Evolutionary conservation across 495 filamentous ascomycete species (phyloP), one percentile per base, ranked within the genome.

Genomic region (Lasiosphaeria ovina): DNA sequence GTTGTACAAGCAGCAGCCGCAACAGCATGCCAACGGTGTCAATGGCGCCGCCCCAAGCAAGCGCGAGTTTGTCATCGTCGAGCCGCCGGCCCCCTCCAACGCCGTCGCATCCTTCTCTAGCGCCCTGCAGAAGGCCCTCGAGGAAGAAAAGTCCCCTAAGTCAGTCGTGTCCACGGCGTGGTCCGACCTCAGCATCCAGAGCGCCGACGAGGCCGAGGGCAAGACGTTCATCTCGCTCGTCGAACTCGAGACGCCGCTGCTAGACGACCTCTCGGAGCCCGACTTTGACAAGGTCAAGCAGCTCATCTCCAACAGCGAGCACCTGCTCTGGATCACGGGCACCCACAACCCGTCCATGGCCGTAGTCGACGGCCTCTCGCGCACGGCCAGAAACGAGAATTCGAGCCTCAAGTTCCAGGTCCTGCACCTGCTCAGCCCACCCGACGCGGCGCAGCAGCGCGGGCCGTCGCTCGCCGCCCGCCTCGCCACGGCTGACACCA

Each of bases 351-450:
- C 54, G 3, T 31, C 16, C 14, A 31, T 47, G 14, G 54, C 12
- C 35, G 8, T 56, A 4, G 40, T 56, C 24, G 36, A 44, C 40
- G 54, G 54, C 17, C 40, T 56, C 24, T 11, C 54, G 12, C n/a
- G 54, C 16, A 10, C 8, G 12, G 40, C 31, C 54, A 42, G 32
- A 8, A 47, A 32, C 17, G 60, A 70, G 0, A 70, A 68, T 6
- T 51, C 58, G 0, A 76, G 77, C 3, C 11, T 80, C 4, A 80
- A 80, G 62, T 77, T 77, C 62, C 69, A 71, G 7, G 79, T 79
- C 57, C 59, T 81, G 5, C 49, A 51, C 31, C 31, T 51, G n/a
- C 16, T 14, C 49, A 51, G 49, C 16, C 12, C 8, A 10, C 8
- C 11, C 48, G 48, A 8, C 3, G 11, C 24, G 48, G 1, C 7